A percentile compares a stretch with the other conserved stretches of the same genome.
Conservation (phyloP, 345 rosid genomes). For the Gossypium herbaceum region DNA sequence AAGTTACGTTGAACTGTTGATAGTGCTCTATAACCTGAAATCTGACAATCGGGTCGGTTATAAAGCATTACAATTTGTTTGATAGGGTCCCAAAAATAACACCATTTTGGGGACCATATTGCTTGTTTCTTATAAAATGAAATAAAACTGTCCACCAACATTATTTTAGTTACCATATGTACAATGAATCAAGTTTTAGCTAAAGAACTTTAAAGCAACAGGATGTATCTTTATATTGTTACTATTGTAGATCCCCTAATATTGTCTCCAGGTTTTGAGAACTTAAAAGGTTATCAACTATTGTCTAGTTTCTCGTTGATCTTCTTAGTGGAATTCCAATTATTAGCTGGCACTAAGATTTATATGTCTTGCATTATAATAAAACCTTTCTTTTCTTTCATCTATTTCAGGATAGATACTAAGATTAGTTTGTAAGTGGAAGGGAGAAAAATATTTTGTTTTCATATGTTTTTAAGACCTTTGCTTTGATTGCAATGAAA, state of each 20-base stretch:
- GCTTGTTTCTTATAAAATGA: background rate
- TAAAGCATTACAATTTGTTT: background rate
- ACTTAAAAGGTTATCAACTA: background rate
- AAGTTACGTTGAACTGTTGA: too few species aligned
- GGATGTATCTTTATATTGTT: background rate
- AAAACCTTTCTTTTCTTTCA: background rate
- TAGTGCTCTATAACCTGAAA: too few species aligned
- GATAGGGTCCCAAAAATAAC: background rate
- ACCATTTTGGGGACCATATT: conserved; percentile 5
- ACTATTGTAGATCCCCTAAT: background rate
- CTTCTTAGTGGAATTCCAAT: conserved; percentile 6
- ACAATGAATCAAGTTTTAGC: background rate
- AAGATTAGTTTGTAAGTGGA: background rate
- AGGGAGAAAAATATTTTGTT: background rate
- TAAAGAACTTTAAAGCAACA: background rate
- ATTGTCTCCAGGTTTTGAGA: background rate
- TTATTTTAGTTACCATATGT: background rate
- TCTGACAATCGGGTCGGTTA: too few species aligned
- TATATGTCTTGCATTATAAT: background rate
- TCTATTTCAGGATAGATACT: background rate
- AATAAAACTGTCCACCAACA: conserved; percentile 4
- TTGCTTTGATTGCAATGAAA: conserved; percentile 29
- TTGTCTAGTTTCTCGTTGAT: background rate
- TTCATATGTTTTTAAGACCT: conserved; percentile 3
- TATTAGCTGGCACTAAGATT: background rate